Conservation (phyloP, 2,329 filamentous ascomycete genomes). For the Xylaria sp. region DNA sequence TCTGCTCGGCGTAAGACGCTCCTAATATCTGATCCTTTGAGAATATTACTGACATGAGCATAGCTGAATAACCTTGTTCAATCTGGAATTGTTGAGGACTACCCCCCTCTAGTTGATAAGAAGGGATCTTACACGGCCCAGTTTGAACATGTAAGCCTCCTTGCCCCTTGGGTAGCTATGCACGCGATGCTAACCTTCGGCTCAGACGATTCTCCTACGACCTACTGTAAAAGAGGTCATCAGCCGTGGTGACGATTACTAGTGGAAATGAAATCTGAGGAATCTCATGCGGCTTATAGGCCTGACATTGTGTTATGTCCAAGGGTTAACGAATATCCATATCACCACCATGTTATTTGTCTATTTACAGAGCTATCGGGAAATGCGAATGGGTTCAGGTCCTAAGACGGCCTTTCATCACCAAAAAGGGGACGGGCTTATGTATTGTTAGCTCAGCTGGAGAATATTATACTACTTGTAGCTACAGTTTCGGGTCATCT, state of each 20-base stretch:
- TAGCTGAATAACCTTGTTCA: slow-evolving; percentile 88
- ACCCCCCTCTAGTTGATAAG: slow-evolving; percentile 88
- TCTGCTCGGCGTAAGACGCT: slow-evolving; percentile 76
- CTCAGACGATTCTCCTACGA: slow-evolving; percentile 72
- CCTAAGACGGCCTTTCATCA: not conserved
- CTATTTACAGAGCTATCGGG: not conserved
- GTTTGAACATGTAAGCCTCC: slow-evolving; percentile 85
- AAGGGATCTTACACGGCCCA: slow-evolving; percentile 96
- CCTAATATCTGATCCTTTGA: not conserved
- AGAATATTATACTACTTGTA: not conserved
- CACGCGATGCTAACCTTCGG: slow-evolving; percentile 48
- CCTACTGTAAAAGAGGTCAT: slow-evolving; percentile 89
- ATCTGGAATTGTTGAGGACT: slow-evolving; percentile 86
- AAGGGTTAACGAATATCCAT: not conserved
- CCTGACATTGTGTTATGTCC: not conserved
- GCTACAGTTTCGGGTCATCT: not conserved
- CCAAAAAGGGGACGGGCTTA: not conserved
- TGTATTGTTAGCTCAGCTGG: not conserved
- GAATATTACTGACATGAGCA: slow-evolving; percentile 44
- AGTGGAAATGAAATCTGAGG: slow-evolving; percentile 42
- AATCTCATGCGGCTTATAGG: not conserved
- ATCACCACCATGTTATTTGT: not conserved
- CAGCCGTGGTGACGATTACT: slow-evolving; percentile 87
- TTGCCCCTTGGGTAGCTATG: not conserved
- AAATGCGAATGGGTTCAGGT: slow-evolving; percentile 4